These are phyloP conservation scores for Omphalea diandra DNA, from an alignment of 441 rosid genomes.

Conservation along the genomic window DNA sequence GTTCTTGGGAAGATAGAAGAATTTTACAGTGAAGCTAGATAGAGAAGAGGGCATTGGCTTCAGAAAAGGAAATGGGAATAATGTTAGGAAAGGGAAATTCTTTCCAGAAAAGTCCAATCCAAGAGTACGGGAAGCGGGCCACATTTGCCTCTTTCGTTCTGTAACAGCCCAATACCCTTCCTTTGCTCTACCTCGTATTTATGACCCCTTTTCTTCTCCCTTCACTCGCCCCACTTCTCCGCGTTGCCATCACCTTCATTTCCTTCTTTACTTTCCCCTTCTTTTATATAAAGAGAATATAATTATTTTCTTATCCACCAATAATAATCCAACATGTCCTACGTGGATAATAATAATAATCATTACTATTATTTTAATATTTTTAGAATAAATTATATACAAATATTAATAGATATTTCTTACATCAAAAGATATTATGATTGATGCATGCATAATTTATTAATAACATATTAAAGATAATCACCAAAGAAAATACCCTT, in stretches of 20 bases:
- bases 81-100: slow-evolving; percentile 70
- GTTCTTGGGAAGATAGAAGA: slow-evolving; percentile 12
- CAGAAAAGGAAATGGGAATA: slow-evolving; percentile 74
- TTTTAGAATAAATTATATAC: no score
- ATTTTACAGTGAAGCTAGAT: background rate
- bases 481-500: no score
- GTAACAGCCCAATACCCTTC: slow-evolving; percentile 42
- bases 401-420: no score
- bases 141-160: slow-evolving; percentile 50
- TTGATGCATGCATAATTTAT: no score
- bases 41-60: slow-evolving; percentile 20
- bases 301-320: no score
- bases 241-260: slow-evolving; percentile 29
- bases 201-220: slow-evolving; percentile 8
- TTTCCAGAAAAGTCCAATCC: slow-evolving; percentile 90
- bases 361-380: no score
- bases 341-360: no score
- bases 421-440: no score
- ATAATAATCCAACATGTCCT: no score
- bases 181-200: slow-evolving; percentile 59
- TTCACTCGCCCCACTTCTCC: slow-evolving; percentile 22
- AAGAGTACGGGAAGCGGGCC: slow-evolving; percentile 76
- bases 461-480: no score
- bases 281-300: no score
- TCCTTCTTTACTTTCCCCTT: no score